Evolutionary conservation across 2,329 filamentous ascomycete genomes (phyloP).

Genomic region (Seiridium cupressi): DNA sequence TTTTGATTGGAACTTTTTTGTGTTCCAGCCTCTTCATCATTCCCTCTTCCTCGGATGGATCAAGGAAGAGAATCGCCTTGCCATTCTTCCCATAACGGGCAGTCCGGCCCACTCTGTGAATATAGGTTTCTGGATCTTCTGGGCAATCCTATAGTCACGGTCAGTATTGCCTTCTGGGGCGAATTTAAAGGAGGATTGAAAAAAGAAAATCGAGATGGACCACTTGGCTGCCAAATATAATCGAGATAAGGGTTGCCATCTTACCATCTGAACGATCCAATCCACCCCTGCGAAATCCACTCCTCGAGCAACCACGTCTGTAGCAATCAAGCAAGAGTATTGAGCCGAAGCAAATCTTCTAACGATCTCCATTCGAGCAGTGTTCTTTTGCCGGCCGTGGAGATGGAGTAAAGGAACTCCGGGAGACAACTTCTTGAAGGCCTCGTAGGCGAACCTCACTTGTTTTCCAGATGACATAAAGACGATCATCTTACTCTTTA

Average conservation of each 20-base stretch:
- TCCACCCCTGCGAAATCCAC: constrained; percentile 96
- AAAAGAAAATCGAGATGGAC: too few relatives aligned
- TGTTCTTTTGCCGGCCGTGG: constrained; percentile 69
- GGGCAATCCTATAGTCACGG: constrained; percentile 64
- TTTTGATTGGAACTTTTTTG: constrained; percentile 86
- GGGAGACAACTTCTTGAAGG: constrained; percentile 88
- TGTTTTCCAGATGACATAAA: constrained; percentile 96
- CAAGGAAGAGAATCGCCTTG: constrained; percentile 84
- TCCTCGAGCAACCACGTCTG: constrained; percentile 90
- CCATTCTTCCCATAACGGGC: constrained; percentile 90
- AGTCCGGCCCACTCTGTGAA: constrained; percentile 91
- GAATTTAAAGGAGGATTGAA: too few relatives aligned
- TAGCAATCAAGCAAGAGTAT: constrained; percentile 87
- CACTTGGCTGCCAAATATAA: too few relatives aligned
- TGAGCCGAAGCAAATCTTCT: constrained; percentile 78
- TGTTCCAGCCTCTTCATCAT: constrained; percentile 83
- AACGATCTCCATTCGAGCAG: constrained; percentile 74
- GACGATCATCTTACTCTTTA: constrained; percentile 93
- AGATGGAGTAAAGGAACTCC: constrained; percentile 92
- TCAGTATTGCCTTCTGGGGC: too few relatives aligned
- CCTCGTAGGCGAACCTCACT: constrained; percentile 93
- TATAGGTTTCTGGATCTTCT: constrained; percentile 96
- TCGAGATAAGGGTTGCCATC: too few relatives aligned
- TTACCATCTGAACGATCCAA: constrained; percentile 87
- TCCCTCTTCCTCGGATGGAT: constrained; percentile 88